These are phyloP conservation scores for Puccinia horiana DNA, from an alignment of 1,284 basidiomycete genomes.

Conservation along the genomic window DNA sequence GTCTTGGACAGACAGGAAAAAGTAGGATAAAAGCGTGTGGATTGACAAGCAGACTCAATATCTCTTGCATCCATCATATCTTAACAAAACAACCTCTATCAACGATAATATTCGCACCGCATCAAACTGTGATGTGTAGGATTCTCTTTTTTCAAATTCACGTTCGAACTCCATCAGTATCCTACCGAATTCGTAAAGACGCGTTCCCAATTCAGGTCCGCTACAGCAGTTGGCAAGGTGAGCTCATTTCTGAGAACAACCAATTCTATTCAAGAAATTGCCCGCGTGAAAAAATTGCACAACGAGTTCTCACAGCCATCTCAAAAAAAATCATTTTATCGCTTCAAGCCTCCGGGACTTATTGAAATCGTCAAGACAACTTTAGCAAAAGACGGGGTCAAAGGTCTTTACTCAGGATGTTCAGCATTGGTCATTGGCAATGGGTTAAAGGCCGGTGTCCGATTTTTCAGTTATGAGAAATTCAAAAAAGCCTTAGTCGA, in stretches of 20 bases:
- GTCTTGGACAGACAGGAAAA: neutral
- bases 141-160: neutral
- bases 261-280: constrained; percentile 43
- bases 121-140: constrained; percentile 8
- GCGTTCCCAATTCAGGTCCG: constrained; percentile 62
- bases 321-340: constrained; percentile 15
- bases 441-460: constrained; percentile 84
- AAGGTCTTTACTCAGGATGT: constrained; percentile 81
- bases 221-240: constrained; percentile 32
- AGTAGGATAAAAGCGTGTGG: neutral
- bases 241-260: constrained; percentile 60
- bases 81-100: neutral
- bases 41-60: neutral
- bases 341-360: constrained; percentile 67
- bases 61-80: neutral
- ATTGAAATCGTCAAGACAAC: constrained; percentile 72
- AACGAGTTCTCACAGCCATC: neutral
- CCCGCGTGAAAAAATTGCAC: constrained; percentile 35
- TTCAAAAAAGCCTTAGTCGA: constrained; percentile 85
- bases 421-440: constrained; percentile 86
- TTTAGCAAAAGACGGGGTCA: constrained; percentile 70
- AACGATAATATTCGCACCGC: neutral
- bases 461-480: constrained; percentile 91
- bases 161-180: constrained; percentile 67
- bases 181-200: constrained; percentile 89